Percentiles rank a stretch among this genome's conserved stretches.
These are phyloP conservation scores for Zalaria obscura DNA, from an alignment of 2,329 filamentous ascomycete species.

Conservation along the genomic window DNA sequence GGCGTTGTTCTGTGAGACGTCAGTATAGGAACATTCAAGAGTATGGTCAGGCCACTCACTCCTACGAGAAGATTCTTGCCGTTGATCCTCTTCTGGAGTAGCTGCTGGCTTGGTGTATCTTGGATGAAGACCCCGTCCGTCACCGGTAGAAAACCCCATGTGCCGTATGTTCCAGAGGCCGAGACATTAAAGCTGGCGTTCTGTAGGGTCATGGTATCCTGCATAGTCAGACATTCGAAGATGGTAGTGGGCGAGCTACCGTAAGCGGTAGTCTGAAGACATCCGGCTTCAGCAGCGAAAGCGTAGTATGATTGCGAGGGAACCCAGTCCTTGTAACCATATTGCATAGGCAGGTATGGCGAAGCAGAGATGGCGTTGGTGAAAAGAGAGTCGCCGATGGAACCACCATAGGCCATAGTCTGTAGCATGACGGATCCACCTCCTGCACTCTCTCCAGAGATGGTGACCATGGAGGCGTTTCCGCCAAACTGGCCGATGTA, in stretches of 20 bases:
- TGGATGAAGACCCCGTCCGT: constrained; percentile 27
- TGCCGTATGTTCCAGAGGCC: constrained; percentile 21
- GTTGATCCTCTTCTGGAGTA: constrained; percentile 22
- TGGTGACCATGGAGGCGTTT: constrained; percentile 29
- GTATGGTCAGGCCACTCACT: background rate
- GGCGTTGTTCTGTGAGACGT: constrained; percentile 24
- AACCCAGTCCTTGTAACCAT: constrained; percentile 30
- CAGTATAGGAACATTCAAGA: background rate
- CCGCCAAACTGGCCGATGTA: constrained; percentile 34
- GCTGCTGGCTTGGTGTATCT: constrained; percentile 22
- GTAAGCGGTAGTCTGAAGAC: constrained; percentile 18
- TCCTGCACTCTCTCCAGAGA: constrained; percentile 25
- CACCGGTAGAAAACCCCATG: constrained; percentile 30
- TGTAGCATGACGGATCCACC: constrained; percentile 25
- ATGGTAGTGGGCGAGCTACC: constrained; percentile 17
- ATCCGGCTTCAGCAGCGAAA: constrained; percentile 29
- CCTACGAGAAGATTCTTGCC: constrained; percentile 23
- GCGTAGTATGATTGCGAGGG: constrained; percentile 32
- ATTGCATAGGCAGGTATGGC: constrained; percentile 40
- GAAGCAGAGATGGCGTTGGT: constrained; percentile 23
- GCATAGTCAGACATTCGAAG: constrained; percentile 28
- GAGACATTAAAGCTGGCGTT: constrained; percentile 21
- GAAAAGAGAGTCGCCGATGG: constrained; percentile 13
- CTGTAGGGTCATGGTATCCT: constrained; percentile 22
- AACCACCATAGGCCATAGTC: constrained; percentile 14